These are phyloP conservation scores for Selaginella tamariscina DNA, from an alignment of 75 land plant genomes.

Conservation along the genomic window DNA sequence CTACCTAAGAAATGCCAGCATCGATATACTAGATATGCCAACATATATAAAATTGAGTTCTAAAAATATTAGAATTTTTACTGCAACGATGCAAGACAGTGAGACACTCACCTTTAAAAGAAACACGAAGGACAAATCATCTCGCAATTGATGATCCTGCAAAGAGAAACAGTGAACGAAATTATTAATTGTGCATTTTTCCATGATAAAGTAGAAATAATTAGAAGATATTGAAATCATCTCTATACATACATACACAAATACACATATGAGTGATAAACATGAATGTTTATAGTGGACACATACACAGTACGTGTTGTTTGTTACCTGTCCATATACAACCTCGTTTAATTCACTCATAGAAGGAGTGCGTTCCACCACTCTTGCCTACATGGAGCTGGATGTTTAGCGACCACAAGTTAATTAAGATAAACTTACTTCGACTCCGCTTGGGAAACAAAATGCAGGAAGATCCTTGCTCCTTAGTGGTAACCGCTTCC, in stretches of 20 bases:
- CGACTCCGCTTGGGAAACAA: conserved; percentile 88
- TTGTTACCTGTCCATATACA: conserved; percentile 85
- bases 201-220: no score
- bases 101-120: conserved; percentile 77
- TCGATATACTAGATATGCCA: no score
- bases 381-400: conserved; percentile 46
- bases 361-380: conserved; percentile 87
- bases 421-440: conserved; percentile 31
- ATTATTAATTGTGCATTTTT: no score
- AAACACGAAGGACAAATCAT: conserved; percentile 82
- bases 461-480: conserved; percentile 66
- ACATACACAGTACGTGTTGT: no score
- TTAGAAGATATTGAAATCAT: no score
- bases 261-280: no score
- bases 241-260: no score
- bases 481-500: conserved; percentile 60
- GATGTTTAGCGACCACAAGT: background rate
- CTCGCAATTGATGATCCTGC: conserved; percentile 83
- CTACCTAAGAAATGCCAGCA: no score
- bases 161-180: background rate
- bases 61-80: background rate
- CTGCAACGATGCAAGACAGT: no score
- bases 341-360: conserved; percentile 92
- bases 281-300: no score
- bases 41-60: background rate